Percentiles rank a stretch among this genome's conserved stretches.
Conservation (phyloP, 2,329 filamentous ascomycete genomes). For the Bipolaris victoriae region DNA sequence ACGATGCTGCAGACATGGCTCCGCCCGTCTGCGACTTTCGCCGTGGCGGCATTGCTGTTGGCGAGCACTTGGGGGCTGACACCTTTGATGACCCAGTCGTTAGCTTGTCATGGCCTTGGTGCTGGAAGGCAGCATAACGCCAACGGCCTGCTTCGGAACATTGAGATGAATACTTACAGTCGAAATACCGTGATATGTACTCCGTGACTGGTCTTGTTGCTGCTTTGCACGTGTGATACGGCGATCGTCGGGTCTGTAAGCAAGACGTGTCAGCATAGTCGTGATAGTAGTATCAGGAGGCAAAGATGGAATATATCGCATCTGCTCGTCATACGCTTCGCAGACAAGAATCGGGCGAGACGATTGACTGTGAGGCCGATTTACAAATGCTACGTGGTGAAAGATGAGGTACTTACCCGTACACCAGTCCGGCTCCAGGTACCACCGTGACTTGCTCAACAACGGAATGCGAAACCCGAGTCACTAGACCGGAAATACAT, state of each 20-base stretch:
- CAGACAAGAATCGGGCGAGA: not conserved
- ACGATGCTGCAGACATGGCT: slow-evolving; percentile 19
- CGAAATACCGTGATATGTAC: not conserved
- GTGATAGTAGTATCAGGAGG: slow-evolving; percentile 13
- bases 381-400: slow-evolving; percentile 11
- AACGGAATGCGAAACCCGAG: slow-evolving; percentile 21
- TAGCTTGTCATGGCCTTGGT: slow-evolving; percentile 23
- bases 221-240: not conserved
- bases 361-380: not conserved
- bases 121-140: not conserved
- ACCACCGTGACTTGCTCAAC: slow-evolving; percentile 29
- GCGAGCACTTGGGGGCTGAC: slow-evolving; percentile 10
- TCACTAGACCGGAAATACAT: slow-evolving; percentile 27
- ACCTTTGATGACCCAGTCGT: slow-evolving; percentile 19
- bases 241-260: slow-evolving; percentile 18
- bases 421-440: slow-evolving; percentile 20
- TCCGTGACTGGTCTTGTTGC: not conserved
- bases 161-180: slow-evolving; percentile 19
- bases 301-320: not conserved
- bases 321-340: not conserved
- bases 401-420: slow-evolving; percentile 33
- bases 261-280: slow-evolving; percentile 25
- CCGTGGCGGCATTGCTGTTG: slow-evolving; percentile 42
- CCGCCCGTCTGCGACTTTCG: slow-evolving; percentile 39
- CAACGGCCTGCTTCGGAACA: not conserved